Percentiles rank a stretch among this genome's conserved stretches.
These are phyloP conservation scores for Cystobasidium pallidum DNA, from an alignment of 1,284 basidiomycete genomes.

Conservation along the genomic window DNA sequence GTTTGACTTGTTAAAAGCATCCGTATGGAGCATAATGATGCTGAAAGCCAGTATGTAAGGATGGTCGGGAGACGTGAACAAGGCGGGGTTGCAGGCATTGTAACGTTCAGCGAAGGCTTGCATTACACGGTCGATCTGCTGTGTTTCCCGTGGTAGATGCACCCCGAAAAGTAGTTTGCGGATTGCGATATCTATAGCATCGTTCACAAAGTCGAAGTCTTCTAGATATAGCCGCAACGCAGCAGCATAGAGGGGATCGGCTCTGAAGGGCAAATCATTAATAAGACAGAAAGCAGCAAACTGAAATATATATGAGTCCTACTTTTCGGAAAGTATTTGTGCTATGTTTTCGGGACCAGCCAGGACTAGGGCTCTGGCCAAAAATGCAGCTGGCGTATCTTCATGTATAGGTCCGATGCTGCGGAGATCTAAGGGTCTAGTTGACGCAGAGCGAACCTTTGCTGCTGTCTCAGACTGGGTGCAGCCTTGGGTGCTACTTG, in stretches of 20 bases:
- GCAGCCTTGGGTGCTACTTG: not conserved
- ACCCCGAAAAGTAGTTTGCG: slow-evolving; percentile 89
- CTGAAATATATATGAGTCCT: not conserved
- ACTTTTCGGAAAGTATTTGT: slow-evolving; percentile 7
- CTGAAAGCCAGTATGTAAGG: slow-evolving; percentile 97
- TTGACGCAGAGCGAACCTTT: not conserved
- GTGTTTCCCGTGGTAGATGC: slow-evolving; percentile 89
- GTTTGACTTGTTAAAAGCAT: slow-evolving; percentile 96
- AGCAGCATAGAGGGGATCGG: slow-evolving; percentile 70
- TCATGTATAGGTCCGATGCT: not conserved
- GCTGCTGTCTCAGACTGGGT: not conserved
- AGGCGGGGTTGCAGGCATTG: slow-evolving; percentile 75
- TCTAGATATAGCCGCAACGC: slow-evolving; percentile 75
- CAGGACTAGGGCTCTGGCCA: slow-evolving; percentile 1
- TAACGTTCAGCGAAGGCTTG: slow-evolving; percentile 91
- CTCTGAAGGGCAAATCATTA: slow-evolving; percentile 59
- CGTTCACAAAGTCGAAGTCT: slow-evolving; percentile 76
- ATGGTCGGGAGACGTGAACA: slow-evolving; percentile 78
- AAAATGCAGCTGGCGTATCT: slow-evolving; percentile 11
- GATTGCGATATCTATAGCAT: slow-evolving; percentile 86
- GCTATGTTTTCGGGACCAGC: slow-evolving; percentile 9
- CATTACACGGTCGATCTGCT: slow-evolving; percentile 97
- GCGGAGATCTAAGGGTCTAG: too few species aligned
- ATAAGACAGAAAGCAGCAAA: not conserved
- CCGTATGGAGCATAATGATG: slow-evolving; percentile 95